Conservation (phyloP, 192 early-diverging fungal genomes). For the Phycomyces nitens region DNA sequence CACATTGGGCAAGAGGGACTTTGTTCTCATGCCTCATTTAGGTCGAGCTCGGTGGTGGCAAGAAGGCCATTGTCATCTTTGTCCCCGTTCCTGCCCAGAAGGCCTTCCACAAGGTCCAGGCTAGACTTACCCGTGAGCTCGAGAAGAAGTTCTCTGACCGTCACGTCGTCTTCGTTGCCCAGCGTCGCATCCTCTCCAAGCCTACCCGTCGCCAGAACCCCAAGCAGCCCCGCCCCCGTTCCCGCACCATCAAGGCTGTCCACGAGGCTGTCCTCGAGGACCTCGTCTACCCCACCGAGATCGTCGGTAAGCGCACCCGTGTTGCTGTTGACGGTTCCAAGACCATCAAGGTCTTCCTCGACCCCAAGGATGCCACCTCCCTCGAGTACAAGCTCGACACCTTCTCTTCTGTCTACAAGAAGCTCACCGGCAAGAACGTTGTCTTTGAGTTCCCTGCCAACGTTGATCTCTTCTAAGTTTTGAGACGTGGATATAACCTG, state of each 20-base stretch:
- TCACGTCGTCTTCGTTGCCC: constrained; percentile 81
- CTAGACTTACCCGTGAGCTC: constrained; percentile 92
- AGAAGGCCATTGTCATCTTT: constrained; percentile 96
- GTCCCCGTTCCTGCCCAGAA: constrained; percentile 95
- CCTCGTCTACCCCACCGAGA: constrained; percentile 98
- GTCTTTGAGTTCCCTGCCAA: constrained; percentile 91
- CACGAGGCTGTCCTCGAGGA: constrained; percentile 97
- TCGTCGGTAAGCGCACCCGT: constrained; percentile 97
- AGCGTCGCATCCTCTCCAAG: constrained; percentile 92
- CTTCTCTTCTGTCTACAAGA: constrained; percentile 93
- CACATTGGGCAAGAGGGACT: too few relatives aligned
- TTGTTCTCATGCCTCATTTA: too few relatives aligned
- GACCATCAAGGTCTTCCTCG: constrained; percentile 94
- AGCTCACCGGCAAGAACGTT: constrained; percentile 97
- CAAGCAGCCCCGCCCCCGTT: constrained; percentile 92
- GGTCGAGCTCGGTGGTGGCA: constrained; percentile 90
- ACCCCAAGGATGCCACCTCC: constrained; percentile 96
- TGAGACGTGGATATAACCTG: too few relatives aligned
- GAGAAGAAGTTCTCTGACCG: constrained; percentile 99
- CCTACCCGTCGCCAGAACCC: constrained; percentile 79
- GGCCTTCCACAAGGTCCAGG: constrained; percentile 95
- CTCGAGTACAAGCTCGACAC: constrained; percentile 99
- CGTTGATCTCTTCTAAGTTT: constrained; percentile 23
- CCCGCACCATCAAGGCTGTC: constrained; percentile 93
- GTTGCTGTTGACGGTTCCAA: constrained; percentile 93